Evolutionary conservation across 2,329 filamentous ascomycete species (phyloP), one percentile per base, ranked within the genome.

Genomic region (Cladorrhinum sp.): DNA sequence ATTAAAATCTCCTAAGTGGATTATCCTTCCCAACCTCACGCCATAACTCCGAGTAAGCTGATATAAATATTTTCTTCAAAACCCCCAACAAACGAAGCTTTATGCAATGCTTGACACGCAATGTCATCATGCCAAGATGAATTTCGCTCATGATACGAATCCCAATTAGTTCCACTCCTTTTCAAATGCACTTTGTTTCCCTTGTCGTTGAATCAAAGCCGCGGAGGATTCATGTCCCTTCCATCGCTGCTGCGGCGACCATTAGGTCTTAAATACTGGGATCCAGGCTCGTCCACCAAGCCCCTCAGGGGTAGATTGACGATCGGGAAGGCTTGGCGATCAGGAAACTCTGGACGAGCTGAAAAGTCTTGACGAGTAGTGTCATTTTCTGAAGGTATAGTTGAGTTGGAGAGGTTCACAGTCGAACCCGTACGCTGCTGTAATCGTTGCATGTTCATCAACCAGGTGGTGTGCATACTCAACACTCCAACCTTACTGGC

Each of bases 381-480:
- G 3, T 36, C 24, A 14, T 58, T 39, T 14, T 26, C 5, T 5
- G 56, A 58, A 39, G 57, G 55, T 58, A 58, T 57, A 26, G 48
- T 57, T 12, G 65, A 39, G 23, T 50, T 42, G 5, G 58, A 16
- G 12, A 59, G 28, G 8, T 60, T 60, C 3, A 42, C 51, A 1
- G 51, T 42, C 33, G 58, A 52, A 6, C 52, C 65, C n/a, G 64
- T 55, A 5, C 64, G 57, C 46, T 64, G 60, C 60, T 68, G 65
- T 5, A 59, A 56, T 46, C 69, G 64, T 60, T 71, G 69, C 26
- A 70, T 76, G 62, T 82, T 83, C 70, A 85, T 78, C 26, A 85
- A 75, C 82, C 82, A 85, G 60, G 81, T 80, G 50, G 85, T 80
- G 64, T 86, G 82, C 82, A 85, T 85, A 58, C 80, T 79, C 49